Percentiles rank a stretch among this genome's conserved stretches.
Evolutionary conservation across 257 asterid species (phyloP).

Genomic region (Verbena officinalis): DNA sequence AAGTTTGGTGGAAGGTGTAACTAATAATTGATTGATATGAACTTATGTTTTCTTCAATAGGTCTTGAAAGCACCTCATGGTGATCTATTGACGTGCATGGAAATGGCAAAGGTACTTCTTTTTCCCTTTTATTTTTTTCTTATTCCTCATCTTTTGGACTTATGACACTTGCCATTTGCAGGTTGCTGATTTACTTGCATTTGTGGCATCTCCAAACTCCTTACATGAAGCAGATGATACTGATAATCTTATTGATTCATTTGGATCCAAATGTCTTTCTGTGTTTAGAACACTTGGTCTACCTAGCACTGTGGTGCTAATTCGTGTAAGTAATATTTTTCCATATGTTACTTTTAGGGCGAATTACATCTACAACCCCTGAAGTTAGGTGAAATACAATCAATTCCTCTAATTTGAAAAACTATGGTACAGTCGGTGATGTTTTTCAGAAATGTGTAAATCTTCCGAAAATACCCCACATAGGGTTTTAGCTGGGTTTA

Average conservation of each 20-base stretch:
- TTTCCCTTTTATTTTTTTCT: not conserved
- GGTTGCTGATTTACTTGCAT: slow-evolving; percentile 98
- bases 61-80: slow-evolving; percentile 92
- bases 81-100: slow-evolving; percentile 86
- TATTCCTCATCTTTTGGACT: not conserved
- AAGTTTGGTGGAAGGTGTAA: slow-evolving; percentile 9
- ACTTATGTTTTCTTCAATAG: slow-evolving; percentile 43
- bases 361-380: no score
- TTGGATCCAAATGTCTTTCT: slow-evolving; percentile 91
- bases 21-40: not conserved
- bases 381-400: no score
- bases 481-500: no score
- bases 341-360: slow-evolving; percentile 16
- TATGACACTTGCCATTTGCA: slow-evolving; percentile 31
- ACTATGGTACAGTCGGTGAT: no score
- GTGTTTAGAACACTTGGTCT: slow-evolving; percentile 86
- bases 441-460: no score
- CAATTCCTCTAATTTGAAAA: no score
- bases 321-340: slow-evolving; percentile 64
- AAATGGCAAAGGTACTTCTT: slow-evolving; percentile 92
- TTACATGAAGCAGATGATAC: slow-evolving; percentile 47
- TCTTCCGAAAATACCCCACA: no score
- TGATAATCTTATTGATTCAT: slow-evolving; percentile 66
- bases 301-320: slow-evolving; percentile 88
- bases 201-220: slow-evolving; percentile 83